These are phyloP conservation scores for Podila epigama DNA, from an alignment of 192 early-diverging fungal species.

Conservation along the genomic window DNA sequence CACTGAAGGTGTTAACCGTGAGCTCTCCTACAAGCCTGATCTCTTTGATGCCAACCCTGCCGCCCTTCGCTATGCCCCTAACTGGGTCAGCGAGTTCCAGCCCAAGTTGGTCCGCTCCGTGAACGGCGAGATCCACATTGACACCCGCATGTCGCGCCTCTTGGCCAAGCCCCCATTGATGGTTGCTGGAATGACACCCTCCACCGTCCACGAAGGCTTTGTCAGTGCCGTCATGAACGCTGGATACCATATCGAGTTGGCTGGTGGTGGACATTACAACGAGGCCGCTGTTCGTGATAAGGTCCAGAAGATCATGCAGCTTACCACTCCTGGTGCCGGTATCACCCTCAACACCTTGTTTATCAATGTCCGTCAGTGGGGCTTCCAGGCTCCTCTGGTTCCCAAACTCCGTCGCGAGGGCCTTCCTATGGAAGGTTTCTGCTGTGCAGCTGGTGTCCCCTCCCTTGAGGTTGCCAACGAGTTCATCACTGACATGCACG, in stretches of 20 bases:
- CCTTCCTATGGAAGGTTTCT: conserved; percentile 89
- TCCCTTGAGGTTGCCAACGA: conserved; percentile 85
- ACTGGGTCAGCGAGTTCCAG: conserved; percentile 89
- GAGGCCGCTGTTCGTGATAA: conserved; percentile 70
- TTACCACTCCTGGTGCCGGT: conserved; percentile 79
- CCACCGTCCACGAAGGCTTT: conserved; percentile 79
- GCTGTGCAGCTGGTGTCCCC: conserved; percentile 93
- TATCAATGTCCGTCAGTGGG: conserved; percentile 91
- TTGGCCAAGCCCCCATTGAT: conserved; percentile 89
- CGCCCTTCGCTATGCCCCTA: conserved; percentile 76
- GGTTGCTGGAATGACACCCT: conserved; percentile 96
- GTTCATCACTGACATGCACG: conserved; percentile 75
- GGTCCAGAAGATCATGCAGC: conserved; percentile 75
- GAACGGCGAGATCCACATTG: conserved; percentile 79
- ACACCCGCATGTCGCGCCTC: conserved; percentile 86
- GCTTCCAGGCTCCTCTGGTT: conserved; percentile 86
- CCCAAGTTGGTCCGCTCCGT: conserved; percentile 81
- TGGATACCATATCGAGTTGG: conserved; percentile 91
- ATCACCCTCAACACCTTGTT: conserved; percentile 94
- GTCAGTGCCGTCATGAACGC: conserved; percentile 88
- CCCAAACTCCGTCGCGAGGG: conserved; percentile 82
- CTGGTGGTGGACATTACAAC: conserved; percentile 90
- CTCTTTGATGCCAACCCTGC: conserved; percentile 82
- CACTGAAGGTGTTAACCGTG: conserved; percentile 66
- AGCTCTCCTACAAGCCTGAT: conserved; percentile 75